Evolutionary conservation across 2,329 filamentous ascomycete genomes (phyloP).

Genomic region (Penicillium sp.): DNA sequence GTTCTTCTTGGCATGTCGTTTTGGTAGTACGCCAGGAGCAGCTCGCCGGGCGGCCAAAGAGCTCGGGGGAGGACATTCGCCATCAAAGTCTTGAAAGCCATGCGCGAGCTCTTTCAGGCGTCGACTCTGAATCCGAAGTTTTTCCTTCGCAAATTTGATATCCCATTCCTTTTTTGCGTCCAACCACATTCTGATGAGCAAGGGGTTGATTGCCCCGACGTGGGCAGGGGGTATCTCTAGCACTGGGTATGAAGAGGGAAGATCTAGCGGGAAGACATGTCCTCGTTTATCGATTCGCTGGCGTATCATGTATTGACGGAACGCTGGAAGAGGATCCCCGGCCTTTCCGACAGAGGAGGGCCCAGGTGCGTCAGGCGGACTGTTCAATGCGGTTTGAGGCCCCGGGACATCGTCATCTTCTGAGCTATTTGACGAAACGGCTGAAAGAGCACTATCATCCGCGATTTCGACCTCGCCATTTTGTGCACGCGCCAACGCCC

Average conservation of each 20-base stretch:
- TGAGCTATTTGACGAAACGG: slow-evolving; percentile 62
- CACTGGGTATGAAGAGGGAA: slow-evolving; percentile 64
- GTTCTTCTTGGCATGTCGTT: slow-evolving; percentile 53
- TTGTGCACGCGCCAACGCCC: slow-evolving; percentile 82
- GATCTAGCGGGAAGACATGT: slow-evolving; percentile 65
- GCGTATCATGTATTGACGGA: slow-evolving; percentile 85
- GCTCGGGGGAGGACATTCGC: slow-evolving; percentile 78
- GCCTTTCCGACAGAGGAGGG: slow-evolving; percentile 70
- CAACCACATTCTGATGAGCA: slow-evolving; percentile 81
- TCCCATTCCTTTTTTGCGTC: slow-evolving; percentile 72
- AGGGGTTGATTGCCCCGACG: slow-evolving; percentile 77
- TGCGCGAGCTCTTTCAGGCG: slow-evolving; percentile 69
- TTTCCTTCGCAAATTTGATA: slow-evolving; percentile 65
- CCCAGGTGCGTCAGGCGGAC: slow-evolving; percentile 8
- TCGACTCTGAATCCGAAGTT: slow-evolving; percentile 70
- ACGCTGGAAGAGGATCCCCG: slow-evolving; percentile 77
- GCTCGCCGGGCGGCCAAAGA: slow-evolving; percentile 71
- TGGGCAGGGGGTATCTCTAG: slow-evolving; percentile 63
- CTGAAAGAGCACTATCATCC: slow-evolving; percentile 73
- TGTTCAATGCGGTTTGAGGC: slow-evolving; percentile 9
- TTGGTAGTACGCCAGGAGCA: slow-evolving; percentile 33
- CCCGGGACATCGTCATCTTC: slow-evolving; percentile 17
- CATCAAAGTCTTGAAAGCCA: slow-evolving; percentile 71
- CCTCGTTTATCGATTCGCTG: slow-evolving; percentile 82
- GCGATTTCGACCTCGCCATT: slow-evolving; percentile 75